phyloP scores from a whole-genome alignment of 805 yeast genomes.

The Suhomyces canberraensis region DNA sequence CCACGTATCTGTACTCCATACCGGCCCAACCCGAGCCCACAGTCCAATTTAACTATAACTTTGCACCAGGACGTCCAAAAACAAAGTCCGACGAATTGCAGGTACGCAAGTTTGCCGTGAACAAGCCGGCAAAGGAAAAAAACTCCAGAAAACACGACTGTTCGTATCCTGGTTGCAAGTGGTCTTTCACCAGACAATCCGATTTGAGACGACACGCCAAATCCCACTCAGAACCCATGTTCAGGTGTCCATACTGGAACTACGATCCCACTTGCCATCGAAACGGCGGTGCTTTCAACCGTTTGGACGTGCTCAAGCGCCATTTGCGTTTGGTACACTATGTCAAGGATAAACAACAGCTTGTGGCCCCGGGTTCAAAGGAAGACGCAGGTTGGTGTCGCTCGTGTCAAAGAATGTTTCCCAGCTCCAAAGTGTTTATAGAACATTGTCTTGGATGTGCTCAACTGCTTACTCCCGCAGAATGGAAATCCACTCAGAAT shows the following conservation, averaged over 20 bases:
- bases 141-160: constrained; percentile 38
- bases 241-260: constrained; percentile 72
- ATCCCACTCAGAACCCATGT: constrained; percentile 63
- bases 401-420: constrained; percentile 57
- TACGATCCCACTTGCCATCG: constrained; percentile 69
- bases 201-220: constrained; percentile 67
- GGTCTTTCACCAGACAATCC: constrained; percentile 70
- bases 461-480: constrained; percentile 11
- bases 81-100: constrained; percentile 3
- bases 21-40: background rate
- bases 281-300: constrained; percentile 70
- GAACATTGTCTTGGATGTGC: constrained; percentile 69
- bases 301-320: constrained; percentile 72
- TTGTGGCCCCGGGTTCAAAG: constrained; percentile 20
- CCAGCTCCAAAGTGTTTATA: constrained; percentile 52
- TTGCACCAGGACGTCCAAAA: constrained; percentile 12
- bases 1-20: no score
- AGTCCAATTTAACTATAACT: constrained; percentile 3
- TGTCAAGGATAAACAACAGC: constrained; percentile 44
- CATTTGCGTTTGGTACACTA: constrained; percentile 70
- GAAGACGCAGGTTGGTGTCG: constrained; percentile 69
- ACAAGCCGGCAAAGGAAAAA: constrained; percentile 6
- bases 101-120: constrained; percentile 4
- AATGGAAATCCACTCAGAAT: constrained; percentile 5
- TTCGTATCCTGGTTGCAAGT: constrained; percentile 45